Evolutionary conservation across 352 stramenopile genomes (phyloP).

Genomic region (Pythium monospermum): DNA sequence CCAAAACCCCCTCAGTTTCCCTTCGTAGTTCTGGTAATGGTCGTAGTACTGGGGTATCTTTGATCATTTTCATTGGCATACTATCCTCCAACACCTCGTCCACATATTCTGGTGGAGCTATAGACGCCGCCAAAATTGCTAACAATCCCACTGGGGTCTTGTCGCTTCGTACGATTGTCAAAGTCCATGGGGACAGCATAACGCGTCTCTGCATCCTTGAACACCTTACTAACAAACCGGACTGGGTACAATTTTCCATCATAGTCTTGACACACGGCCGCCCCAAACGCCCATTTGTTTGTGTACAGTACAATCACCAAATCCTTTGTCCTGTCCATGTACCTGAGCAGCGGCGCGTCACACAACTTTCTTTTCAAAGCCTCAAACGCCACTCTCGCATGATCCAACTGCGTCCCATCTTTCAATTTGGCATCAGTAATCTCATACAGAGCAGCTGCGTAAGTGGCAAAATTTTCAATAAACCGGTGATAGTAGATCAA

Average conservation of each 20-base stretch:
- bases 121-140: slow-evolving; percentile 1
- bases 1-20: slow-evolving; percentile 1
- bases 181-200: slow-evolving; percentile 10
- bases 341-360: slow-evolving; percentile 6
- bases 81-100: slow-evolving; percentile 12
- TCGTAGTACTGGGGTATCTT: not conserved
- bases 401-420: not conserved
- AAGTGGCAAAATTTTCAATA: slow-evolving; percentile 13
- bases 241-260: slow-evolving; percentile 8
- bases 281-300: slow-evolving; percentile 8
- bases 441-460: slow-evolving; percentile 16
- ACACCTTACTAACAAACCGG: slow-evolving; percentile 14
- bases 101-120: not conserved
- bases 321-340: slow-evolving; percentile 6
- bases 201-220: slow-evolving; percentile 7
- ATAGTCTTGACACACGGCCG: slow-evolving; percentile 6
- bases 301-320: slow-evolving; percentile 9
- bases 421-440: slow-evolving; percentile 1
- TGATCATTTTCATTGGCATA: slow-evolving; percentile 2
- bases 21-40: not conserved
- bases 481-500: slow-evolving; percentile 23
- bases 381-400: slow-evolving; percentile 5
- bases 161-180: not conserved
- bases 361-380: slow-evolving; percentile 8
- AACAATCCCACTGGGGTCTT: slow-evolving; percentile 6